phyloP scores from a whole-genome alignment of 192 early-diverging fungal genomes.

The Coemansia furcata region DNA sequence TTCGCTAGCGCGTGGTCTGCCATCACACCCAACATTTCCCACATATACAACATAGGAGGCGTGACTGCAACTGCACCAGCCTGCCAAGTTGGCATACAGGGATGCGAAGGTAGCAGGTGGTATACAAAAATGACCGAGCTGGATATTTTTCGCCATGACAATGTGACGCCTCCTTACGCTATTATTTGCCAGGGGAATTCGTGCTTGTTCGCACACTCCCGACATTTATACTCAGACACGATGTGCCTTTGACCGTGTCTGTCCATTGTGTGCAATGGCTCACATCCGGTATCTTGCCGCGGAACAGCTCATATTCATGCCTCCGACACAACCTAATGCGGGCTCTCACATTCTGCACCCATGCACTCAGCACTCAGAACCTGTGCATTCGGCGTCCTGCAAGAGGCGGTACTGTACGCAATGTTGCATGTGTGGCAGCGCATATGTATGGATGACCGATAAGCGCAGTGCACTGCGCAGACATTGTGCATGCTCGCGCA shows the following conservation, averaged over 20 bases:
- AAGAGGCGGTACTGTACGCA: neutral
- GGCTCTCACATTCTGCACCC: neutral
- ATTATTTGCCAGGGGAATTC: neutral
- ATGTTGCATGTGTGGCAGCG: neutral
- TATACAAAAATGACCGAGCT: neutral
- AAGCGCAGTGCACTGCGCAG: neutral
- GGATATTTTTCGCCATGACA: neutral
- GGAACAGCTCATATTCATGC: neutral
- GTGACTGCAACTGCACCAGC: constrained; percentile 2
- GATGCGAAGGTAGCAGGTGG: neutral
- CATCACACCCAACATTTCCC: neutral
- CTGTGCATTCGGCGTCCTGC: neutral
- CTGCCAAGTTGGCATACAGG: neutral
- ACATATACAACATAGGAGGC: neutral
- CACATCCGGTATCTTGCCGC: neutral
- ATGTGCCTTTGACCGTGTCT: neutral
- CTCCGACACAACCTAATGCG: neutral
- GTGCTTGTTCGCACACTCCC: neutral
- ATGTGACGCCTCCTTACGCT: neutral
- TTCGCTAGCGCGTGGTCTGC: constrained; percentile 2
- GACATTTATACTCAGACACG: neutral
- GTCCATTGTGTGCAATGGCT: neutral
- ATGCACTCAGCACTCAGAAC: neutral
- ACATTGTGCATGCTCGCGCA: neutral
- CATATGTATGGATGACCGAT: constrained; percentile 5